Evolutionary conservation across 495 filamentous ascomycete genomes (phyloP), one percentile per base, ranked within the genome.

Genomic region (Hypoxylon fuscum): DNA sequence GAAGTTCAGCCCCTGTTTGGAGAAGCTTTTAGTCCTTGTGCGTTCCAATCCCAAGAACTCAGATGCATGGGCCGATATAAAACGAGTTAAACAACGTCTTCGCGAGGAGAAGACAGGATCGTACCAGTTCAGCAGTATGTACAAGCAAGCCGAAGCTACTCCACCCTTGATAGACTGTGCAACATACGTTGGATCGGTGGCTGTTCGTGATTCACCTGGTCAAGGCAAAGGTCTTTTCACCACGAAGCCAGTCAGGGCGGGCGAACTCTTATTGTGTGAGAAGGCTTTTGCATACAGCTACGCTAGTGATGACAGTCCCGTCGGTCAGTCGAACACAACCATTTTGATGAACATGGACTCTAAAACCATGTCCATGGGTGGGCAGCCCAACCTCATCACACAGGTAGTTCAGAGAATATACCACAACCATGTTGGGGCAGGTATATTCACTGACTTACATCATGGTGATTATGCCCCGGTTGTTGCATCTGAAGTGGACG

Each of bases 221-320:
- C 54, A 55, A 46, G 80, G 83, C 7, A 70, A 75, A 14, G 81
- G 81, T 1, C 56, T 84, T 2, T 86, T 84, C 49, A 75, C 80
- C 0, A 81, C 79, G 10, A 61, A 71, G 18, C 74, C 63, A 8
- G 76, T 87, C 43, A 70, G 77, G 43, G 76, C 76, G 0, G 85
- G 84, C 0, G 82, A 85, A 5, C 71, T 87, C 10, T 62, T 87
- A 0, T 53, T 85, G 12, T 84, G 79, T 44, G 83, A 87, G 58
- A 87, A 86, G 54, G 81, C 83, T 0, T 84, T 87, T 49, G 67
- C 62, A n/a, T 71, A 72, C 38, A 69, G 68, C 21, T 70, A 65
- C 37, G 40, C 37, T 22, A 41, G 32, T 21, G 21, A 51, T 6
- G 49, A 65, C 3, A 38, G 15, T 10, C 35, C 35, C 6, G 17